Conservation (phyloP, 352 stramenopile genomes). For the Globisporangium heterothallicum region DNA sequence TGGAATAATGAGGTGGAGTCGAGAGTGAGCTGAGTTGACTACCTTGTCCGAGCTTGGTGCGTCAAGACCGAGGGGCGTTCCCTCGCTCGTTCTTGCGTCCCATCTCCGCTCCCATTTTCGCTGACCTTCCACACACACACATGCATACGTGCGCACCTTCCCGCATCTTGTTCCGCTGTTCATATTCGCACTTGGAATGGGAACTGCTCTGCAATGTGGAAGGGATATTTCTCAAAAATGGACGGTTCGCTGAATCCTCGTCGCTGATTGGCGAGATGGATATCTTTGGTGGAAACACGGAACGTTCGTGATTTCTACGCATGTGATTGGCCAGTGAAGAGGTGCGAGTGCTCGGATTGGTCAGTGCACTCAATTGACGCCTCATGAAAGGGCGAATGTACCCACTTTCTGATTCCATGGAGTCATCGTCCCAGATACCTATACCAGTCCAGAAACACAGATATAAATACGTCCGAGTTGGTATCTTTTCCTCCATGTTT, state of each 20-base stretch:
- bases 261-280: constrained; percentile 1
- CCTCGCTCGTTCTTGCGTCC: neutral
- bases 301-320: neutral
- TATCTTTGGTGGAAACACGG: neutral
- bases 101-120: neutral
- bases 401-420: no score
- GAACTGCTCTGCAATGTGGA: no score
- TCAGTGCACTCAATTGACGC: neutral
- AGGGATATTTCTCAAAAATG: neutral
- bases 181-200: neutral
- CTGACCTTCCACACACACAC: no score
- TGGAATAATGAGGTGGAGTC: neutral
- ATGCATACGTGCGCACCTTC: no score
- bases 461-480: neutral
- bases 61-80: neutral
- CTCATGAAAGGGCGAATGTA: neutral
- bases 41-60: no score
- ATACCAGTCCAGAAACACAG: neutral
- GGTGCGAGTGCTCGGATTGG: neutral
- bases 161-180: neutral
- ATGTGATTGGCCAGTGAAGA: neutral
- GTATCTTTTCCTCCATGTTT: neutral
- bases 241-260: constrained; percentile 1
- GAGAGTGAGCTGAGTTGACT: neutral
- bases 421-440: no score